Evolutionary conservation across 352 stramenopile species (phyloP), one percentile per base, ranked within the genome.

Genomic region (Globisporangium paddicum): DNA sequence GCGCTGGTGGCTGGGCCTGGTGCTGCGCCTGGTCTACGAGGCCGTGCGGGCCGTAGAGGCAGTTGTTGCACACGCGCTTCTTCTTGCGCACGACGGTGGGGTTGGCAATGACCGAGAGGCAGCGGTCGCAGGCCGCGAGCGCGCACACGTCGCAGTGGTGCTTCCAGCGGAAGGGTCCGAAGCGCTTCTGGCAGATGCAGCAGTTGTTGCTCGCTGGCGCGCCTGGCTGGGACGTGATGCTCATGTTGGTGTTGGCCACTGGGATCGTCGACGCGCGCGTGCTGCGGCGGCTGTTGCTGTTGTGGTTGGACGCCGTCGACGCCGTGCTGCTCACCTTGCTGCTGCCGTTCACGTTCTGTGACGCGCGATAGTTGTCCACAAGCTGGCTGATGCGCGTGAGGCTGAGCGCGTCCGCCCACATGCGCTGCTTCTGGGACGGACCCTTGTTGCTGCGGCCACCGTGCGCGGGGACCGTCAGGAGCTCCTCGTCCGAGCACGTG

Each of bases 101-200:
- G 23, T 83, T 79, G 14, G 80, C 77, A 40, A 88, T 73, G 23
- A 79, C 72, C 5, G 77, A 87, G 32, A 87, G 30, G 48, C 82
- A 91, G 26, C 75, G 72, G 56, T 87, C 77, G 64, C 80, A 93
- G 28, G 87, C 73, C 4, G 67, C 28, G n/a, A 73, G 67, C 11
- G 75, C 58, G 50, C 82, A 93, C 41, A 78, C 55, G 45, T 89
- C 74, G 60, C 82, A 93, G 28, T 72, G 66, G 45, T 81, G 73
- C 58, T 88, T 89, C 79, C 82, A 89, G 19, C 80, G 78, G 62
- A 93, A 93, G 5, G 82, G 72, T n/a, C 79, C 65, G 30, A 93
- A 90, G 28, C 70, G 70, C 19, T 86, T 82, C 40, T 66, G 68
- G 58, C 82, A 93, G 23, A 86, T 69, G 11, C 67, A 63, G 55